Percentiles rank a stretch among this genome's conserved stretches.
These are phyloP conservation scores for Sinapis alba DNA, from an alignment of 441 rosid species.

Conservation along the genomic window DNA sequence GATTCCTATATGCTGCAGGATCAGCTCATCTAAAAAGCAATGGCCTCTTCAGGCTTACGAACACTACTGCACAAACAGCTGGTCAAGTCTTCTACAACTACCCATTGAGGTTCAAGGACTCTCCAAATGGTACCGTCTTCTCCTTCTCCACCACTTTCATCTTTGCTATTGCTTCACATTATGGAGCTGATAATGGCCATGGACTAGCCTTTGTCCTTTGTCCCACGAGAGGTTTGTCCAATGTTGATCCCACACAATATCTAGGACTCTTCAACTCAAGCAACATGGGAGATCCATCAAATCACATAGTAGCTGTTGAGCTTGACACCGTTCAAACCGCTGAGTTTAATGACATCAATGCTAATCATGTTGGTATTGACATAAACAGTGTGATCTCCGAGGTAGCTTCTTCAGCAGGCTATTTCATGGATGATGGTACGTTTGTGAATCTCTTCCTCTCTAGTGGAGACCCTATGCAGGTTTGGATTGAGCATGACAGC, in stretches of 20 bases:
- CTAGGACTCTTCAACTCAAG: slow-evolving; percentile 44
- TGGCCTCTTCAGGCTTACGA: slow-evolving; percentile 40
- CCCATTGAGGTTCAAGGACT: slow-evolving; percentile 36
- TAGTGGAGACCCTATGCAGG: slow-evolving; percentile 36
- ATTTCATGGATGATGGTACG: slow-evolving; percentile 26
- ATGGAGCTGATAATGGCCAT: slow-evolving; percentile 28
- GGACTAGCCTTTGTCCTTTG: slow-evolving; percentile 57
- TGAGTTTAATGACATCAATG: slow-evolving; percentile 41
- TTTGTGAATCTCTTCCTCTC: slow-evolving; percentile 13
- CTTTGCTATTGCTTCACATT: slow-evolving; percentile 39
- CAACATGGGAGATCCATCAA: slow-evolving; percentile 26
- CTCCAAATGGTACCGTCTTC: slow-evolving; percentile 24
- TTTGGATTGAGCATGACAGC: slow-evolving; percentile 44
- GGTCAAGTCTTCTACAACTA: slow-evolving; percentile 45
- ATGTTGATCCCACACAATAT: slow-evolving; percentile 28
- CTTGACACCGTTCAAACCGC: slow-evolving; percentile 33
- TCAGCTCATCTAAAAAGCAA: slow-evolving; percentile 22
- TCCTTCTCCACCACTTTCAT: slow-evolving; percentile 57
- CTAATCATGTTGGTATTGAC: slow-evolving; percentile 48
- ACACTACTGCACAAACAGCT: not conserved
- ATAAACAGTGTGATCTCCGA: slow-evolving; percentile 37
- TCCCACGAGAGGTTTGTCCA: slow-evolving; percentile 46
- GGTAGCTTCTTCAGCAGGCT: slow-evolving; percentile 36
- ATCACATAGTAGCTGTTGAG: slow-evolving; percentile 38
- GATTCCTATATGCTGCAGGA: not conserved